phyloP scores from a whole-genome alignment of 495 filamentous ascomycete species.

The Lentithecium fluviatile region DNA sequence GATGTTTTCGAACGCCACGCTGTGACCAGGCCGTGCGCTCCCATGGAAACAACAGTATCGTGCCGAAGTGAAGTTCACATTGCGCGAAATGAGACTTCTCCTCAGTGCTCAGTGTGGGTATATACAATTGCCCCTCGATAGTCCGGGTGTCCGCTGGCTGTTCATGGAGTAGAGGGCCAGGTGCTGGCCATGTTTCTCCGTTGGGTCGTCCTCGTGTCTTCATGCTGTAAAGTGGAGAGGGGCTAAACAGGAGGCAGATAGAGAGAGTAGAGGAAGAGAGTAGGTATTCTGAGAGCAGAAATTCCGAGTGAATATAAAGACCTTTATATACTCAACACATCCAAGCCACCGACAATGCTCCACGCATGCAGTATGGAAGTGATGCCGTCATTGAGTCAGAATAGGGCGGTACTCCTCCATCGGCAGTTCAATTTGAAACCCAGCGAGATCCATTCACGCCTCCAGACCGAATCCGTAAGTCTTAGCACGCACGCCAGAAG shows the following conservation, averaged over 20 bases:
- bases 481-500: slow-evolving; percentile 12
- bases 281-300: slow-evolving; percentile 12
- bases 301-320: slow-evolving; percentile 13
- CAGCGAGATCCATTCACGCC: slow-evolving; percentile 11
- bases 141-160: slow-evolving; percentile 3
- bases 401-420: slow-evolving; percentile 10
- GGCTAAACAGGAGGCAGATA: slow-evolving; percentile 13
- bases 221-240: slow-evolving; percentile 12
- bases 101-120: slow-evolving; percentile 10
- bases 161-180: slow-evolving; percentile 15
- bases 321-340: slow-evolving; percentile 13
- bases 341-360: slow-evolving; percentile 12
- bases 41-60: slow-evolving; percentile 12
- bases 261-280: slow-evolving; percentile 13
- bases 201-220: slow-evolving; percentile 9
- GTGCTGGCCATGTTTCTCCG: slow-evolving; percentile 6
- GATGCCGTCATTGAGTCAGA: slow-evolving; percentile 6
- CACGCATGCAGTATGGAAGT: slow-evolving; percentile 3
- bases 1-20: slow-evolving; percentile 5
- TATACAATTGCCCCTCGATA: slow-evolving; percentile 3
- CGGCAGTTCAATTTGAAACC: slow-evolving; percentile 13
- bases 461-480: slow-evolving; percentile 12
- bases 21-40: slow-evolving; percentile 5
- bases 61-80: slow-evolving; percentile 8
- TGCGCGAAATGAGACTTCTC: slow-evolving; percentile 8